phyloP scores from a whole-genome alignment of 2,329 filamentous ascomycete genomes.

The Biscogniauxia marginata region DNA sequence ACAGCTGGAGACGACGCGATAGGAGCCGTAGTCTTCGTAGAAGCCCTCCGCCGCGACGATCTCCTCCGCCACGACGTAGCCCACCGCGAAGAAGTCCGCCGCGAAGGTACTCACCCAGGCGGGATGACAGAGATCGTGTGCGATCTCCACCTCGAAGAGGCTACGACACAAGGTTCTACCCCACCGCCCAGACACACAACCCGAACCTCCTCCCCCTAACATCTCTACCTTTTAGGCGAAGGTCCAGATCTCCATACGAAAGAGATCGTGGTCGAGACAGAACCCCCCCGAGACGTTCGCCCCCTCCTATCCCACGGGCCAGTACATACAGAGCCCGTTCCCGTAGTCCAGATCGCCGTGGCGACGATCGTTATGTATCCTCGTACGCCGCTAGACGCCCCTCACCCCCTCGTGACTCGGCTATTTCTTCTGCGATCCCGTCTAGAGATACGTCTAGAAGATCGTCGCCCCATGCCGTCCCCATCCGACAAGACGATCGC shows the following conservation, averaged over 20 bases:
- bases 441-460: constrained; percentile 51
- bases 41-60: constrained; percentile 36
- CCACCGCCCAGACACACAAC: constrained; percentile 21
- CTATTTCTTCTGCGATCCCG: constrained; percentile 48
- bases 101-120: constrained; percentile 37
- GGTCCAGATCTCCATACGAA: constrained; percentile 54
- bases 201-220: constrained; percentile 30
- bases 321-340: constrained; percentile 53
- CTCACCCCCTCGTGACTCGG: constrained; percentile 49
- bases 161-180: constrained; percentile 39
- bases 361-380: constrained; percentile 41
- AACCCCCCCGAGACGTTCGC: constrained; percentile 35
- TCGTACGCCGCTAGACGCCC: constrained; percentile 43
- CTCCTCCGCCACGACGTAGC: constrained; percentile 30
- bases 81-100: constrained; percentile 36
- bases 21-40: constrained; percentile 39
- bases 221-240: constrained; percentile 39
- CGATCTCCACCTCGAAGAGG: constrained; percentile 41
- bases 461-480: constrained; percentile 51
- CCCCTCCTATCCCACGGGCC: constrained; percentile 39
- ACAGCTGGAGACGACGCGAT: constrained; percentile 40
- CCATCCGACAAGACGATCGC: constrained; percentile 44
- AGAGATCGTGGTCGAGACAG: constrained; percentile 43
- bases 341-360: constrained; percentile 49
- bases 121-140: constrained; percentile 38